These are phyloP conservation scores for Lactarius hengduanensis DNA, from an alignment of 768 basidiomycete species.

Conservation along the genomic window DNA sequence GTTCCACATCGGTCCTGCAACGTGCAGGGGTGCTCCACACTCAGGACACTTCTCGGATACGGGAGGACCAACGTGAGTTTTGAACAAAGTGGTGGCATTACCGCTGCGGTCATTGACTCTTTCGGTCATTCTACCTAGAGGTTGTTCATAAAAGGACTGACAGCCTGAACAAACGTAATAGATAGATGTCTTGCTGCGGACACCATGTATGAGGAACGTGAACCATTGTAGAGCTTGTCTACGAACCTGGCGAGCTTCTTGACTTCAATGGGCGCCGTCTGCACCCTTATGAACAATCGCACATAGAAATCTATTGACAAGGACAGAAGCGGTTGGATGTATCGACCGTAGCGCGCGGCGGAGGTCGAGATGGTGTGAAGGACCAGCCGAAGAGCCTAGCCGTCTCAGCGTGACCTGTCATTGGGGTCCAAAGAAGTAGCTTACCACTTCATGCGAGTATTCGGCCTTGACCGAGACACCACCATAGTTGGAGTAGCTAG, in stretches of 20 bases:
- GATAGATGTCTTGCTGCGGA: conserved; percentile 72
- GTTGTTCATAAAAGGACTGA: conserved; percentile 79
- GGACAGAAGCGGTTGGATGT: conserved; percentile 84
- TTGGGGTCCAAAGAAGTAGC: conserved; percentile 31
- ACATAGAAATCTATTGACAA: conserved; percentile 98
- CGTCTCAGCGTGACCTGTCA: conserved; percentile 12
- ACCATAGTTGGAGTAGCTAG: conserved; percentile 92
- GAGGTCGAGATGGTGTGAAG: conserved; percentile 81
- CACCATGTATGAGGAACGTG: neutral
- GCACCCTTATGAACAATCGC: conserved; percentile 81
- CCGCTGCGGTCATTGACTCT: conserved; percentile 56
- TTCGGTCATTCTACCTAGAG: conserved; percentile 72
- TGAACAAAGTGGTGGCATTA: conserved; percentile 62
- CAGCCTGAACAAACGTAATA: conserved; percentile 86
- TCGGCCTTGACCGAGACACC: conserved; percentile 89
- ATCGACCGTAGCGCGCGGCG: conserved; percentile 89
- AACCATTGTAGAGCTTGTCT: neutral
- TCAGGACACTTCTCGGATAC: conserved; percentile 72
- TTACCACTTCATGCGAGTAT: conserved; percentile 90
- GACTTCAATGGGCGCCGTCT: conserved; percentile 73
- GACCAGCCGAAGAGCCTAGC: conserved; percentile 86
- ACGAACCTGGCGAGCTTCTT: conserved; percentile 78
- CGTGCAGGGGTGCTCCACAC: conserved; percentile 76
- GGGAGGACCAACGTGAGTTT: conserved; percentile 67
- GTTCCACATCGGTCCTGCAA: conserved; percentile 97